Base-by-base conservation (phyloP, 2,329 filamentous ascomycete species). In the Xylaria digitata region DNA sequence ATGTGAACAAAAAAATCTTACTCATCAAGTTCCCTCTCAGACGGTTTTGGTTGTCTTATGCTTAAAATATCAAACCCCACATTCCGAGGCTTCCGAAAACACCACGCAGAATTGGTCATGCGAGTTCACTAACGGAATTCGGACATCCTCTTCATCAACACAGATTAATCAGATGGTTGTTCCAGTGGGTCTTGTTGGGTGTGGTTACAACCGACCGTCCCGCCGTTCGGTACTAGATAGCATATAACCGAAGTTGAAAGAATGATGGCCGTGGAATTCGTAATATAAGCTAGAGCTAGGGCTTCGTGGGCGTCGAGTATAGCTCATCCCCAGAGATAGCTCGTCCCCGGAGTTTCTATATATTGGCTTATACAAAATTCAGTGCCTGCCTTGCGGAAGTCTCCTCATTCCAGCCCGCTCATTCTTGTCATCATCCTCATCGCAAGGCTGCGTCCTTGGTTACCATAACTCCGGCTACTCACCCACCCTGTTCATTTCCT, bases 41-140 rank as follows among this genome's bases (percentile, higher is more conserved):
- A 55, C 45, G 26, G 8, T n/a, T 45, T 26, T 26, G 19, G 30
- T 21, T 32, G 45, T 57, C 42, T 34, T 43, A 32, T 57, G 40
- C 46, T 45, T 21, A 43, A 30, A 40, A 63, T 53, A 52, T 2
- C 26, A 26, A 34, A 19, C 54, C 66, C 67, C 67, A 69, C 67
- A 69, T 69, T 60, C 67, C 67, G 67, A 67, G 13, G 30, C 65
- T 59, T 69, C 67, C 67, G 67, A 65, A 65, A 65, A 62, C 43
- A 59, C 32, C 49, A 63, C 17, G 23, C 26, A 45, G 48, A 30
- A 52, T 37, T 57, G 9, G n/a, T 23, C 26, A 37, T 7, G 6
- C 42, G n/a, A 23, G 32, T 40, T 43, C 34, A 52, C 37, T 37
- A 40, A 30, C 58, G 40, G 46, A 52, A 63, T 53, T 53, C 46